A percentile compares a stretch with the other conserved stretches of the same genome.
Conservation (phyloP, 805 yeast species). For the Wickerhamomyces silvicola region DNA sequence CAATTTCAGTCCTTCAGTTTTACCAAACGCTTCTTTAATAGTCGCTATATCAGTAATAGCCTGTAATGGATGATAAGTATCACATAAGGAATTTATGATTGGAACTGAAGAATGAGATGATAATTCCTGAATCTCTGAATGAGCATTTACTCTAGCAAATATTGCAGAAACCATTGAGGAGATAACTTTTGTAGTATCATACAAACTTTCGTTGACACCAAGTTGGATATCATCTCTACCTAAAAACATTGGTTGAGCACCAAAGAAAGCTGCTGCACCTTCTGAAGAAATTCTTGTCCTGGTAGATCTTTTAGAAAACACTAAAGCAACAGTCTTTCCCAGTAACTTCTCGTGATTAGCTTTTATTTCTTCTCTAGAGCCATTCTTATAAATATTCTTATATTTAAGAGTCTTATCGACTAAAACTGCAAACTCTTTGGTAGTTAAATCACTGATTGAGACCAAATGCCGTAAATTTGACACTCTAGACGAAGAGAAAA, state of each 20-base stretch:
- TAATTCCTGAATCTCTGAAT: slow-evolving; percentile 73
- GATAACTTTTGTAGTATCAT: slow-evolving; percentile 83
- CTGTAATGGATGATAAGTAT: slow-evolving; percentile 89
- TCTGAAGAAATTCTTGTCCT: slow-evolving; percentile 92
- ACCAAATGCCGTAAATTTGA: slow-evolving; percentile 55
- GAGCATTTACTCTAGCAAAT: slow-evolving; percentile 91
- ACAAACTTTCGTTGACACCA: slow-evolving; percentile 88
- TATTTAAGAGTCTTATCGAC: slow-evolving; percentile 68
- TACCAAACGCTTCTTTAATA: slow-evolving; percentile 69
- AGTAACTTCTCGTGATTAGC: slow-evolving; percentile 44
- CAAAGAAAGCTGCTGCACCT: slow-evolving; percentile 89
- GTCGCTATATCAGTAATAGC: slow-evolving; percentile 90
- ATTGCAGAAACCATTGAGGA: slow-evolving; percentile 96
- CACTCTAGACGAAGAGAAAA: slow-evolving; percentile 10
- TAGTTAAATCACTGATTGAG: slow-evolving; percentile 71
- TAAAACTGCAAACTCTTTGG: slow-evolving; percentile 62
- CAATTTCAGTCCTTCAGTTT: slow-evolving; percentile 55
- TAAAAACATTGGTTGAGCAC: slow-evolving; percentile 93
- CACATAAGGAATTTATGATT: slow-evolving; percentile 89
- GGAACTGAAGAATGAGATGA: slow-evolving; percentile 82
- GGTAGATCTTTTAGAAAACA: slow-evolving; percentile 90
- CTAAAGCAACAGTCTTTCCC: slow-evolving; percentile 77
- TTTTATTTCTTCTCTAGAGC: slow-evolving; percentile 31
- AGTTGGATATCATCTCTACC: slow-evolving; percentile 96
- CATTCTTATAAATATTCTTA: slow-evolving; percentile 55